Evolutionary conservation across 2,329 filamentous ascomycete species (phyloP).

Genomic region (Daldinia sp.): DNA sequence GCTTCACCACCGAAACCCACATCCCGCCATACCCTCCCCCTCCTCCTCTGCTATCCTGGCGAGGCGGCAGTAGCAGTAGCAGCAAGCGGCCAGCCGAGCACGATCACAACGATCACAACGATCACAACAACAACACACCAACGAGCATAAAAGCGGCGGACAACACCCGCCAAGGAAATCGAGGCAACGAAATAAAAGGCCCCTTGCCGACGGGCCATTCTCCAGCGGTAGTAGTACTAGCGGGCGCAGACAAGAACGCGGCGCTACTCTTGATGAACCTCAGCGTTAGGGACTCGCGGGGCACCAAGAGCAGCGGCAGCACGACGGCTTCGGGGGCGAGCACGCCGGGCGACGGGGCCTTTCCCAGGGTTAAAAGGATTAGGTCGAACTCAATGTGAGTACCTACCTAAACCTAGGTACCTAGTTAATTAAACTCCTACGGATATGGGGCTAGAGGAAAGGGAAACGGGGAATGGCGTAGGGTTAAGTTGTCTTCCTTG

Average conservation of each 20-base stretch:
- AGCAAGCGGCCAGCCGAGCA: constrained; percentile 51
- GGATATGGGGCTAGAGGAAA: background rate
- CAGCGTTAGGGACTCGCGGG: constrained; percentile 55
- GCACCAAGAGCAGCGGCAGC: constrained; percentile 17
- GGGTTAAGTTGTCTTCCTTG: too few species aligned
- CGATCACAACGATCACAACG: constrained; percentile 40
- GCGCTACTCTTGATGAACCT: constrained; percentile 63
- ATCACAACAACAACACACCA: constrained; percentile 41
- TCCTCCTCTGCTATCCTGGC: constrained; percentile 24
- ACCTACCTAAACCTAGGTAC: too few species aligned
- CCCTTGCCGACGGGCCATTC: constrained; percentile 13
- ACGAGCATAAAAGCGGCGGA: background rate
- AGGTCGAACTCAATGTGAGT: constrained; percentile 57
- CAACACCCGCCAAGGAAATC: background rate
- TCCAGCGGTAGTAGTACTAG: constrained; percentile 4
- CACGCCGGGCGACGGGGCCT: constrained; percentile 45
- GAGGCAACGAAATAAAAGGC: background rate
- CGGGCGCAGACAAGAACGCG: constrained; percentile 59
- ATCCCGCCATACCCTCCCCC: constrained; percentile 32
- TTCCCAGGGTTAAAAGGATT: constrained; percentile 56
- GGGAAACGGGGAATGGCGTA: background rate
- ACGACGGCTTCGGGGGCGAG: constrained; percentile 34
- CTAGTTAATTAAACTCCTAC: background rate
- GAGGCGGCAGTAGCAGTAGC: constrained; percentile 40
- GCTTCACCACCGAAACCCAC: constrained; percentile 50